These are phyloP conservation scores for Grosmannia clavigera DNA, from an alignment of 2,329 filamentous ascomycete species.

Conservation along the genomic window DNA sequence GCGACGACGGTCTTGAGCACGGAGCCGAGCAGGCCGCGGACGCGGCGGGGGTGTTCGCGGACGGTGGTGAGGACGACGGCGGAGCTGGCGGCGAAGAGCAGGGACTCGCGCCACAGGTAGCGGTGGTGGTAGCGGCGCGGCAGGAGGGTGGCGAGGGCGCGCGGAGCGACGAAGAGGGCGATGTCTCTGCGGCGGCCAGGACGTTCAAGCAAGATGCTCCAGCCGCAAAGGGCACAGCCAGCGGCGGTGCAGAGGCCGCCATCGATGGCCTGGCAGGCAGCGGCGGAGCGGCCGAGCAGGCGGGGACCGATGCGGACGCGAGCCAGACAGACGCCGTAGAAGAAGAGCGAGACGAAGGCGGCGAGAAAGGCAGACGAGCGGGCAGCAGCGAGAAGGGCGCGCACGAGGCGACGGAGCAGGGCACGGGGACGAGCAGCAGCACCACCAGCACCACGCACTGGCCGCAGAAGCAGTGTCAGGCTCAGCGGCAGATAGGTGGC, in stretches of 20 bases:
- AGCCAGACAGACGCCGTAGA: conserved; percentile 71
- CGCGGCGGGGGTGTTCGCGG: conserved; percentile 46
- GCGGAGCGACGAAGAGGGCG: conserved; percentile 67
- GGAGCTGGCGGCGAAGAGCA: conserved; percentile 53
- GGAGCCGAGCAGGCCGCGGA: conserved; percentile 56
- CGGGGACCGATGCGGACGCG: conserved; percentile 62
- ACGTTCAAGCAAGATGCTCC: conserved; percentile 67
- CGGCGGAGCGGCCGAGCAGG: conserved; percentile 42
- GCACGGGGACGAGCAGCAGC: neutral
- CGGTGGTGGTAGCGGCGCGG: conserved; percentile 53
- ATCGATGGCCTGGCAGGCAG: conserved; percentile 40
- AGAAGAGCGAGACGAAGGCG: conserved; percentile 66
- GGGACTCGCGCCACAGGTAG: conserved; percentile 54
- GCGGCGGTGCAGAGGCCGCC: conserved; percentile 55
- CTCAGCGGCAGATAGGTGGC: conserved; percentile 67
- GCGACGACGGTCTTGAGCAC: conserved; percentile 40
- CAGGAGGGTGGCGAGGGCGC: conserved; percentile 62
- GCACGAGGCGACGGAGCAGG: conserved; percentile 30
- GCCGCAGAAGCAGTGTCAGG: conserved; percentile 36
- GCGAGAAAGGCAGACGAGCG: conserved; percentile 69
- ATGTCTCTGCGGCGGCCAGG: conserved; percentile 57
- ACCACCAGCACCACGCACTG: no score
- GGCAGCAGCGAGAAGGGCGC: conserved; percentile 35
- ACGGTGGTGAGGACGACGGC: conserved; percentile 59
- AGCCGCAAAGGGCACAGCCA: conserved; percentile 67